Evolutionary conservation across 2,329 filamentous ascomycete species (phyloP).

Genomic region (Pseudocercospora fuligena): DNA sequence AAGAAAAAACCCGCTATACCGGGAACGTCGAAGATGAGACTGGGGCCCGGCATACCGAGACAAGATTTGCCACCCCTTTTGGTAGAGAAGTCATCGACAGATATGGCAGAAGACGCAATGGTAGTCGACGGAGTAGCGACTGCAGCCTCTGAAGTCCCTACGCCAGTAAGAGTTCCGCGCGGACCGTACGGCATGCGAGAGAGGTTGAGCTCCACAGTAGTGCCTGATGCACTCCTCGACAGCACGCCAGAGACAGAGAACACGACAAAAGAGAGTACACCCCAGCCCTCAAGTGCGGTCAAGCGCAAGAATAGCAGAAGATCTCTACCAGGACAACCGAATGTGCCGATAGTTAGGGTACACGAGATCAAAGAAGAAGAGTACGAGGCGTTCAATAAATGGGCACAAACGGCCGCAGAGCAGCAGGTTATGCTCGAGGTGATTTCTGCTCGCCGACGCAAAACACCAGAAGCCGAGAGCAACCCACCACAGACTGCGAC

Average conservation of each 20-base stretch:
- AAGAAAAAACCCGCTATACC: background rate
- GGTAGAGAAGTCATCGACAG: background rate
- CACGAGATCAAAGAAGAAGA: slow-evolving; percentile 27
- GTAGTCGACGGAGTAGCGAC: background rate
- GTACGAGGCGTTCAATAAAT: slow-evolving; percentile 28
- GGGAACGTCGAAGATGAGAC: background rate
- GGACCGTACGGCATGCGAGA: slow-evolving; percentile 17
- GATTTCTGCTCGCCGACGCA: slow-evolving; percentile 7
- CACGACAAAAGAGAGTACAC: slow-evolving; percentile 4
- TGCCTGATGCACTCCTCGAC: background rate
- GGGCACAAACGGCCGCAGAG: slow-evolving; percentile 23
- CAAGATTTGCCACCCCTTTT: background rate
- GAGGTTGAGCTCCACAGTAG: background rate
- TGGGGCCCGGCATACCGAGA: background rate
- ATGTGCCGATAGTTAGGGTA: slow-evolving; percentile 15
- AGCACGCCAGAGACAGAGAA: slow-evolving; percentile 5
- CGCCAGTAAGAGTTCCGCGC: background rate
- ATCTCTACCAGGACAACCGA: slow-evolving; percentile 3
- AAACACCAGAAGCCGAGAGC: background rate
- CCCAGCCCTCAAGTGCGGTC: background rate
- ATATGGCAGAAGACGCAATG: background rate
- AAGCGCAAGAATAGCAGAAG: slow-evolving; percentile 3
- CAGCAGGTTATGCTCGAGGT: slow-evolving; percentile 21
- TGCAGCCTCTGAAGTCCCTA: background rate
- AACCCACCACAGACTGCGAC: background rate